A percentile compares a stretch with the other conserved stretches of the same genome.
Conservation (phyloP, 1,284 basidiomycete genomes). For the Anthracocystis panici-leucophaei region DNA sequence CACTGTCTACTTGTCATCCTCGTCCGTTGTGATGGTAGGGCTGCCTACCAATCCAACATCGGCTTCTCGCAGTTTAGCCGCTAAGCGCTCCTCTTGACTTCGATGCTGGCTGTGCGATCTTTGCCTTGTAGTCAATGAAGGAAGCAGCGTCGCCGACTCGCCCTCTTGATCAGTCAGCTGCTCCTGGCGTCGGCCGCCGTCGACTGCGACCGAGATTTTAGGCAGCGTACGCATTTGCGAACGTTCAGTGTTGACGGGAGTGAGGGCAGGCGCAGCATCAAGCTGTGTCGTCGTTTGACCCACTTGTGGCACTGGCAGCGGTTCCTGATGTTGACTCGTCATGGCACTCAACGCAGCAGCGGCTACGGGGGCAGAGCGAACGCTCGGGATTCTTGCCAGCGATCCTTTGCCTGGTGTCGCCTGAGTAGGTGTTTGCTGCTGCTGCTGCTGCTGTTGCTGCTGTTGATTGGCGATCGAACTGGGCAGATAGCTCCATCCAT, state of each 20-base stretch:
- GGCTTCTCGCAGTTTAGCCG: conserved; percentile 53
- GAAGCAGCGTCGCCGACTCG: neutral
- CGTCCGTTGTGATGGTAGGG: conserved; percentile 38
- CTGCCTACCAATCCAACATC: conserved; percentile 54
- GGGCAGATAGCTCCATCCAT: conserved; percentile 76
- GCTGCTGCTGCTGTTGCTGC: conserved; percentile 20
- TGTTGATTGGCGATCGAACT: conserved; percentile 41
- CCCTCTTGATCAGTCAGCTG: neutral
- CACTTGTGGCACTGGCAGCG: conserved; percentile 3
- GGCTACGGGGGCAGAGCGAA: conserved; percentile 45
- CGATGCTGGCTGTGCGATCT: conserved; percentile 22
- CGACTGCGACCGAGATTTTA: conserved; percentile 34
- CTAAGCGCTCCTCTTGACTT: conserved; percentile 44
- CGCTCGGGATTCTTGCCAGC: conserved; percentile 43
- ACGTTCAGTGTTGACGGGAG: conserved; percentile 7
- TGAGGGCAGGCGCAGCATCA: conserved; percentile 14
- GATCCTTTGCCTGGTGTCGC: conserved; percentile 18
- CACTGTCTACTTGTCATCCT: conserved; percentile 11
- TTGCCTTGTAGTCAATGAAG: conserved; percentile 9
- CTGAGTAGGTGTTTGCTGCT: conserved; percentile 45
- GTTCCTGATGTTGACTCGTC: conserved; percentile 3
- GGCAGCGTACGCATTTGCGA: conserved; percentile 18
- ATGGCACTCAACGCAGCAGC: conserved; percentile 17
- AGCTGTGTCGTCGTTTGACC: neutral
- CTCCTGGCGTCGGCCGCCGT: conserved; percentile 4